Conservation (phyloP, 371 early-diverging fungal genomes). For the Nematocida sp. region DNA sequence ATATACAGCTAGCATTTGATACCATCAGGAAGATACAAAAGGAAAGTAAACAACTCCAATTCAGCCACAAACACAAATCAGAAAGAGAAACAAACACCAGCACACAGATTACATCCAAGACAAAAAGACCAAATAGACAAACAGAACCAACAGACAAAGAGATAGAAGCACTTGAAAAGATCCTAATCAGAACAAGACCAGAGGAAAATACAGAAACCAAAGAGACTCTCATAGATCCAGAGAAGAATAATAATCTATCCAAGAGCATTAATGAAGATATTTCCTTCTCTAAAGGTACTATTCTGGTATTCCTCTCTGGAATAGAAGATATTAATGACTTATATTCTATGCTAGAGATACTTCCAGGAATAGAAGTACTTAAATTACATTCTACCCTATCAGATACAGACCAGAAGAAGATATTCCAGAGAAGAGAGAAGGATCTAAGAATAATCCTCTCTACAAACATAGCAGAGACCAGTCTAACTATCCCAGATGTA, state of each 20-base stretch:
- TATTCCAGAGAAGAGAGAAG: constrained; percentile 12
- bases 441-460: constrained; percentile 45
- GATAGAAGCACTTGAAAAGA: background rate
- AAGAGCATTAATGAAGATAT: constrained; percentile 65
- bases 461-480: constrained; percentile 54
- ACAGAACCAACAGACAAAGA: constrained; percentile 60
- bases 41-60: background rate
- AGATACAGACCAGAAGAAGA: constrained; percentile 55
- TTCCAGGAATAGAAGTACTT: constrained; percentile 47
- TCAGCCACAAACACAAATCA: background rate
- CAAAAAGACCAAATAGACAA: background rate
- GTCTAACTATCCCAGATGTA: constrained; percentile 46
- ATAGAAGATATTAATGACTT: constrained; percentile 65
- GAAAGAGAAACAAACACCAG: background rate
- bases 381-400: constrained; percentile 59
- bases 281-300: constrained; percentile 53
- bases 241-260: background rate
- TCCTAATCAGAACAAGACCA: background rate
- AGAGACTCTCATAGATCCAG: constrained; percentile 73
- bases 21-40: constrained; percentile 80
- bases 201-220: constrained; percentile 86
- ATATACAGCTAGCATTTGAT: constrained; percentile 80
- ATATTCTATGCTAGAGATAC: constrained; percentile 37
- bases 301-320: constrained; percentile 86
- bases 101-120: constrained; percentile 53